These are phyloP conservation scores for Pseudozyma thailandica DNA, from an alignment of 1,284 basidiomycete species.

Conservation along the genomic window DNA sequence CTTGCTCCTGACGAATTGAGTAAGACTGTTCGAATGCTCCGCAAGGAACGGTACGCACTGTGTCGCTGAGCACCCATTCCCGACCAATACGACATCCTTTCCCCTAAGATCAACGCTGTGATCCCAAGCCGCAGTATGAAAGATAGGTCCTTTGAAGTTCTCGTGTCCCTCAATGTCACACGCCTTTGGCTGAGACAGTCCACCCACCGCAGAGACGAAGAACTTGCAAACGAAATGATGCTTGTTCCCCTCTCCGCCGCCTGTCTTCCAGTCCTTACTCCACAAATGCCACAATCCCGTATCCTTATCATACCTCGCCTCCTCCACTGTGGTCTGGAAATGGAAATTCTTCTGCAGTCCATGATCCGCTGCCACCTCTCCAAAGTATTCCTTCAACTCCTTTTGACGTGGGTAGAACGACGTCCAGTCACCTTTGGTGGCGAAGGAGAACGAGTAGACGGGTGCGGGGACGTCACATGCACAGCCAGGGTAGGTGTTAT, in stretches of 20 bases:
- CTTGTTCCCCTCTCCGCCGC: slow-evolving; percentile 9
- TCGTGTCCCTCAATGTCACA: slow-evolving; percentile 61
- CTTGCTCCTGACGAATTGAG: slow-evolving; percentile 63
- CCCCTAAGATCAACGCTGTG: slow-evolving; percentile 60
- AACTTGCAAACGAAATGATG: slow-evolving; percentile 64
- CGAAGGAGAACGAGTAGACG: slow-evolving; percentile 66
- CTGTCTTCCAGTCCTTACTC: slow-evolving; percentile 30
- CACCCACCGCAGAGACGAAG: slow-evolving; percentile 62
- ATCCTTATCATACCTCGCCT: slow-evolving; percentile 56
- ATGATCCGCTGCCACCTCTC: slow-evolving; percentile 54
- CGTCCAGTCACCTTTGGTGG: slow-evolving; percentile 63
- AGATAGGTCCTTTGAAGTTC: slow-evolving; percentile 61
- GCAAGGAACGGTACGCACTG: slow-evolving; percentile 60
- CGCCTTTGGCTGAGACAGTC: slow-evolving; percentile 60
- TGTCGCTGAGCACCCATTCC: slow-evolving; percentile 64
- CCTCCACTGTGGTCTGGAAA: slow-evolving; percentile 53
- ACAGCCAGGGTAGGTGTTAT: slow-evolving; percentile 61
- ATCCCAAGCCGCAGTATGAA: slow-evolving; percentile 69
- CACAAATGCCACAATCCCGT: slow-evolving; percentile 64
- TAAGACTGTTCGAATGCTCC: slow-evolving; percentile 51
- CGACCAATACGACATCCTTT: slow-evolving; percentile 67
- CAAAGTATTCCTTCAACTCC: slow-evolving; percentile 60
- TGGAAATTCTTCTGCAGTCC: slow-evolving; percentile 52
- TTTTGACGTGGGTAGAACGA: slow-evolving; percentile 56
- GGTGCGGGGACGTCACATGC: slow-evolving; percentile 64